Evolutionary conservation across 2,329 filamentous ascomycete species (phyloP).

Genomic region (Scedosporium minutisporum): DNA sequence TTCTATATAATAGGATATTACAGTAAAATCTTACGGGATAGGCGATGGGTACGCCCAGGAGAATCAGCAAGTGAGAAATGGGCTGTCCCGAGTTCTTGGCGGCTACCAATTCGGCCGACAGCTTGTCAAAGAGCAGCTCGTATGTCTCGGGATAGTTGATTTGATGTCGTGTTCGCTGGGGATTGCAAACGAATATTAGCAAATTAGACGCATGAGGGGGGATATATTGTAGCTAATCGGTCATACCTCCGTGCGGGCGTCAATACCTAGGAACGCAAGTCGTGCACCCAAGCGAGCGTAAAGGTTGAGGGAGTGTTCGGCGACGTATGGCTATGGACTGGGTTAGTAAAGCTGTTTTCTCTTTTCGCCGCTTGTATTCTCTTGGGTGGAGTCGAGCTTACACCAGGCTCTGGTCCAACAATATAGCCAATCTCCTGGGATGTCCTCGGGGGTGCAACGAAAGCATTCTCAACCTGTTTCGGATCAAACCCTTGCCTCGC

Average conservation of each 20-base stretch:
- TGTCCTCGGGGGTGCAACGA: constrained; percentile 45
- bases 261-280: constrained; percentile 77
- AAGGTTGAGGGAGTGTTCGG: constrained; percentile 75
- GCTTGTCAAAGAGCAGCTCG: constrained; percentile 68
- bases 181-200: not conserved
- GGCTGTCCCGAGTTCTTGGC: constrained; percentile 60
- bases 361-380: constrained; percentile 13
- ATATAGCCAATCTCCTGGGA: constrained; percentile 62
- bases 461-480: constrained; percentile 63
- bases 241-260: constrained; percentile 76
- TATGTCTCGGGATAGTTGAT: constrained; percentile 93
- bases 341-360: not conserved
- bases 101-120: constrained; percentile 62
- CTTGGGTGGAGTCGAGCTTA: constrained; percentile 38
- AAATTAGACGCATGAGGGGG: constrained; percentile 17
- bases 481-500: constrained; percentile 24
- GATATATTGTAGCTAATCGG: constrained; percentile 27
- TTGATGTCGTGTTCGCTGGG: constrained; percentile 72
- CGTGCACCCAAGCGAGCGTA: constrained; percentile 76
- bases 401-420: constrained; percentile 62
- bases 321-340: constrained; percentile 71
- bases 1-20: not conserved
- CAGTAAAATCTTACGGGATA: constrained; percentile 54
- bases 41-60: constrained; percentile 79
- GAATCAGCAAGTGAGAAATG: constrained; percentile 78